Base-by-base conservation (phyloP, 2,329 filamentous ascomycete species). In the Capronia epimyces region DNA sequence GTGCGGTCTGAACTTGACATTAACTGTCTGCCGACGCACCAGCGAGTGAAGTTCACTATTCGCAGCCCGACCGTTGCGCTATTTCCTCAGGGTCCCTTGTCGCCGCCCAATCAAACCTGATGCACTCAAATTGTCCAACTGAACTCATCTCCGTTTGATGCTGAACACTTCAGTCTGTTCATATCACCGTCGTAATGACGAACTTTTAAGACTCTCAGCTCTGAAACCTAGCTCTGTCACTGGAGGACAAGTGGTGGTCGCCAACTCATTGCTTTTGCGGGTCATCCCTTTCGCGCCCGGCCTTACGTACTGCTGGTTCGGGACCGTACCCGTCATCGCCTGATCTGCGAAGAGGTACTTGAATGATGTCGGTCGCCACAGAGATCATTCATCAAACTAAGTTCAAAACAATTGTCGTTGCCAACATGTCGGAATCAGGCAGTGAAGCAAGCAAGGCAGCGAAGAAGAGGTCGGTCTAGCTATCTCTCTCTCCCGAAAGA, bases 401-500 rank as follows among this genome's bases (percentile, higher is more conserved):
- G 40, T 52, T 46, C 51, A 32, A 54, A 43, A 21, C 51, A 39
- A 31, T 53, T 39, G 47, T 46, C 15, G 40, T 50, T 43, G 42
- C 55, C 50, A 52, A 32, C 34, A 66, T 66, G 64, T 64, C 63
- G 8, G 62, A 64, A 32, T 60, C 61, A 47, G 59, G 58, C 32
- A 55, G 49, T 43, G 63, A 65, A 41, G 55, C 59, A 36, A 59
- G 49, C 46, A 65, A 65, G 55, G 57, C 55, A 46, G 62, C 63
- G 15, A 64, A 64, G 58, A 60, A 62, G 52, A 62, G 60, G 60
- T 60, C 40, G 37, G 56, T 50, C 6, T 25, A 34, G 12, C 22
- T 13, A 13, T 34, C 39, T 16, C 16, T 37, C 15, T n/a, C 16
- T 20, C 15, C 20, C n/a, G 20, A 12, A 8, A 32, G 40, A 15